phyloP scores from a whole-genome alignment of 257 asterid species.

The Datura wrightii region DNA sequence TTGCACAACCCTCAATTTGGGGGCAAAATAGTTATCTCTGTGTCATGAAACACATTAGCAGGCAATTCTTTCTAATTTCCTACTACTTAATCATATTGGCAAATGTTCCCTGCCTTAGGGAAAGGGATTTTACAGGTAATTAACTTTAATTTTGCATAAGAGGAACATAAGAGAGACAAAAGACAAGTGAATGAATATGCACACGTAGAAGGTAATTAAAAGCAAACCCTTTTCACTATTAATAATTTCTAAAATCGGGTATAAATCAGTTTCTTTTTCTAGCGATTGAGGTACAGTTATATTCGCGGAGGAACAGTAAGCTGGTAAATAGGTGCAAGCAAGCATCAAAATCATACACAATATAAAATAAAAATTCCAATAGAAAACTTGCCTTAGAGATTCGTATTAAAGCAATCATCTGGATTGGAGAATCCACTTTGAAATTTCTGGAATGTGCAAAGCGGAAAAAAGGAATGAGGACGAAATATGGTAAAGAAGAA shows the following conservation, averaged over 20 bases:
- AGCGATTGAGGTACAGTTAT: neutral
- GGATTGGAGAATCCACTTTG: neutral
- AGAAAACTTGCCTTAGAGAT: neutral
- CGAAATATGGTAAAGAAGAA: neutral
- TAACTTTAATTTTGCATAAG: neutral
- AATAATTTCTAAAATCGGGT: neutral
- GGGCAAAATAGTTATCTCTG: neutral
- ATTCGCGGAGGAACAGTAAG: neutral
- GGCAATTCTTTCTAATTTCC: neutral
- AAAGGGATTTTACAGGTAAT: neutral
- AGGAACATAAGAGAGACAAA: neutral
- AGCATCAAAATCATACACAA: neutral
- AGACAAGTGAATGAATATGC: neutral
- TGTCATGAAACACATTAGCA: neutral
- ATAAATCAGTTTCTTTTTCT: neutral
- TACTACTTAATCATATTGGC: neutral
- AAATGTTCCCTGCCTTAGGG: neutral
- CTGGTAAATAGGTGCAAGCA: neutral
- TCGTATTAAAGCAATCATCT: neutral
- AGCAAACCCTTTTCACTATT: neutral
- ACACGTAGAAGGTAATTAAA: neutral
- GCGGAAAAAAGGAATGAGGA: neutral
- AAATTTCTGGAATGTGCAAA: neutral
- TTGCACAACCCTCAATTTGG: neutral
- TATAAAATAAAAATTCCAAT: neutral